Conservation (phyloP, 2,329 filamentous ascomycete genomes). For the Aspergillus flavus region DNA sequence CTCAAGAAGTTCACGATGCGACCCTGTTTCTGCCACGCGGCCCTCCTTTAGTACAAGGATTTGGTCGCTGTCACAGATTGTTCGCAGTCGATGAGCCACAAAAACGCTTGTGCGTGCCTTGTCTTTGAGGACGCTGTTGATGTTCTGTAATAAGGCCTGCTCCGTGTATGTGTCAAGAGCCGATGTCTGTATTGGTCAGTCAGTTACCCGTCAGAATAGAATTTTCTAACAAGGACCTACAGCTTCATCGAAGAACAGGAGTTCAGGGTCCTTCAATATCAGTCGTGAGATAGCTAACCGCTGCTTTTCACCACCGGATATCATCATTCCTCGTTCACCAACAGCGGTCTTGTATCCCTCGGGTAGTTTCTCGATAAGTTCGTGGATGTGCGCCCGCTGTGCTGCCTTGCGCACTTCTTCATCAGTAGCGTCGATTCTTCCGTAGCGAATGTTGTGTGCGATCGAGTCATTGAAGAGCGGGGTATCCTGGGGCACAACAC, state of each 20-base stretch:
- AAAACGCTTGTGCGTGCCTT: constrained; percentile 91
- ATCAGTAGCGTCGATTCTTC: constrained; percentile 72
- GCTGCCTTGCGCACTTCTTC: constrained; percentile 78
- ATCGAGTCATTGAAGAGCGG: constrained; percentile 97
- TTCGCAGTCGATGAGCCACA: constrained; percentile 87
- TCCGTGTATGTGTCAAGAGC: constrained; percentile 93
- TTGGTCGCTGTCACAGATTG: constrained; percentile 89
- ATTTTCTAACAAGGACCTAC: constrained; percentile 43
- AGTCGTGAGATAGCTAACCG: constrained; percentile 80
- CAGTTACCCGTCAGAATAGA: not conserved
- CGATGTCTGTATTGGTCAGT: constrained; percentile 59
- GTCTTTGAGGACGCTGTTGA: constrained; percentile 87
- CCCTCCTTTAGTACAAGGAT: constrained; percentile 91
- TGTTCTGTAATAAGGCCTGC: constrained; percentile 85
- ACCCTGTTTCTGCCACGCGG: constrained; percentile 83
- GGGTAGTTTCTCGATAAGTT: constrained; percentile 76
- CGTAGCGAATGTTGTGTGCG: constrained; percentile 93
- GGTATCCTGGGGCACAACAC: constrained; percentile 95
- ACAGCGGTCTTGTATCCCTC: constrained; percentile 91
- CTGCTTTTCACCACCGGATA: constrained; percentile 93
- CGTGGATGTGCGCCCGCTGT: constrained; percentile 79
- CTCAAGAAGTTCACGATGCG: constrained; percentile 81
- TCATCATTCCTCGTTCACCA: constrained; percentile 94
- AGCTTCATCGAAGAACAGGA: constrained; percentile 94
- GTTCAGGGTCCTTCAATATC: constrained; percentile 83